Evolutionary conservation across 1,284 basidiomycete genomes (phyloP), one percentile per base, ranked within the genome.

Genomic region (Heterobasidion annosum): DNA sequence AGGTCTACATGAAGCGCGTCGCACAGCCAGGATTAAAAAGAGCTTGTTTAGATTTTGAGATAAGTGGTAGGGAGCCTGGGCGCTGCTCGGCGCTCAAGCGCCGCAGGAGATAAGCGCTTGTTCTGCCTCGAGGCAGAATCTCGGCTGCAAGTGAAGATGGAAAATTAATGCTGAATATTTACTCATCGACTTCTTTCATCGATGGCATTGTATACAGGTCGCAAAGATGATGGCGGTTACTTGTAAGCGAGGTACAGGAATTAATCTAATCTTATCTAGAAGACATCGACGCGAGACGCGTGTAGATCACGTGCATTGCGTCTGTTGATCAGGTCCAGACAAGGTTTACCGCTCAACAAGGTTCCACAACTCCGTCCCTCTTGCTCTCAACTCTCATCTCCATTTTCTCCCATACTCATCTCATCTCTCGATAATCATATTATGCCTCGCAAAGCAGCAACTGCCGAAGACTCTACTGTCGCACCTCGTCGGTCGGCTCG

Each of bases 401-500:
- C 57, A 55, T 59, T 59, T 59, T 56, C 51, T 54, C 53, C 52
- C 49, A 47, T 56, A 63, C 59, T 18, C 55, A 49, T 53, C 55
- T 53, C 48, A 54, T 42, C 34, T 44, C 55, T 44, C 52, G 44
- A 48, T 34, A 53, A 47, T 25, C 34, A 7, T 50, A 59, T 44
- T 50, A 88, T 88, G 85, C 83, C 85, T 61, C 82, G 84, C 64
- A 88, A 86, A 79, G 63, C 71, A 43, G 61, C 70, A 34, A 69
- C 72, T 15, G 64, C 65, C 42, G 70, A 71, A 15, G 51, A 52
- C 35, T 58, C 65, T 49, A 54, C 67, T 16, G 60, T 70, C n/a
- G 79, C 76, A 64, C 82, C 85, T 50, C 84, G 85, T 67, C 85
- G 86, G 67, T 86, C 84, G 9, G 70, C 78, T 35, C 81, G 85